phyloP scores from a whole-genome alignment of 768 basidiomycete species.

The Hericium coralloides region DNA sequence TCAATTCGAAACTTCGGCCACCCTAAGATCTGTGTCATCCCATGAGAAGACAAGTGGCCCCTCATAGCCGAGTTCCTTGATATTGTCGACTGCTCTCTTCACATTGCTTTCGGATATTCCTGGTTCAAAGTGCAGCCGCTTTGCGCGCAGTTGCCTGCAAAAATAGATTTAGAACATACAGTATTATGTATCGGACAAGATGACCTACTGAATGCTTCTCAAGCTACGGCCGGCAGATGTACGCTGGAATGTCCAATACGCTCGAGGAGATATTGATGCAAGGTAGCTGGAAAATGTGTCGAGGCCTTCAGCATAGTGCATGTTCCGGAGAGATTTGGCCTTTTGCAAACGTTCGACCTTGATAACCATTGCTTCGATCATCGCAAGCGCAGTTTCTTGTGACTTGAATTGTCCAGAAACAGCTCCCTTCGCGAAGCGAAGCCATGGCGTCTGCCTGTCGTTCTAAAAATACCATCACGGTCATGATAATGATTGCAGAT shows the following conservation, averaged over 20 bases:
- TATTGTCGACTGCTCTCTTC: neutral
- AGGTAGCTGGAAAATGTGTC: neutral
- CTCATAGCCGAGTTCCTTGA: neutral
- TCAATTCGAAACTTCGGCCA: too few relatives aligned
- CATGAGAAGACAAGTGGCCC: neutral
- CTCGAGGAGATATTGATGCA: neutral
- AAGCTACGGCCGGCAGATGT: neutral
- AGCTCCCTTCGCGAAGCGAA: slow-evolving; percentile 17
- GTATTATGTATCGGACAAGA: neutral
- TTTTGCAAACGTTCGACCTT: neutral
- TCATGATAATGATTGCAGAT: neutral
- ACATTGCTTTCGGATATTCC: neutral
- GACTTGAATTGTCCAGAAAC: slow-evolving; percentile 12
- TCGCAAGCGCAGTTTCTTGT: neutral
- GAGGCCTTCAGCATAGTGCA: neutral
- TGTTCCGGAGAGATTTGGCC: neutral
- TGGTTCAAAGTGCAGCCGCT: neutral
- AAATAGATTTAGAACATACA: neutral
- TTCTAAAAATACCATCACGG: neutral
- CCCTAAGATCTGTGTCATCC: neutral
- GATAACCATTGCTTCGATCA: neutral
- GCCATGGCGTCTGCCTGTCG: slow-evolving; percentile 5
- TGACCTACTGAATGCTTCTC: neutral
- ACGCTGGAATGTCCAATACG: neutral
- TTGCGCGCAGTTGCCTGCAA: neutral